phyloP scores from a whole-genome alignment of 352 stramenopile species.

The Phytophthora tentaculata region DNA sequence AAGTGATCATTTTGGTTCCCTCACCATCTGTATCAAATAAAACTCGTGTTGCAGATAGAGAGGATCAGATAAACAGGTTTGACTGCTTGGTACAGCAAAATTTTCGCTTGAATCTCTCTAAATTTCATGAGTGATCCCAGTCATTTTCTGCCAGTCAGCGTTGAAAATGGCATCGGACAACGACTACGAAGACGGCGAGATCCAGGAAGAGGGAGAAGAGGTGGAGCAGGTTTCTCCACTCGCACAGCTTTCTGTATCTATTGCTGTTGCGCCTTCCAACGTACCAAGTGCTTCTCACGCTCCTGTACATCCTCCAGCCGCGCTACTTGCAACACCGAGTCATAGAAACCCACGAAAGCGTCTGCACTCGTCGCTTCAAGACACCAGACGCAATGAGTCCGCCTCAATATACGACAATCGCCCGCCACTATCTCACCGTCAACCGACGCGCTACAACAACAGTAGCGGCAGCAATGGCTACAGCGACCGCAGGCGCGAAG shows the following conservation, averaged over 20 bases:
- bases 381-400: background rate
- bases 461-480: conserved; percentile 11
- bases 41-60: too few relatives aligned
- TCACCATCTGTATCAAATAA: too few relatives aligned
- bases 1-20: too few relatives aligned
- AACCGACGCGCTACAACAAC: conserved; percentile 21
- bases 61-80: too few relatives aligned
- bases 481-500: conserved; percentile 22
- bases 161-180: conserved; percentile 38
- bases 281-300: background rate
- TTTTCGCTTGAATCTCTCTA: too few relatives aligned
- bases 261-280: background rate
- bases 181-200: conserved; percentile 79
- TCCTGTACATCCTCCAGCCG: conserved; percentile 10
- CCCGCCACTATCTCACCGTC: conserved; percentile 24
- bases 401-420: conserved; percentile 24
- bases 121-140: too few relatives aligned
- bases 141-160: conserved; percentile 12
- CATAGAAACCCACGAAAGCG: conserved; percentile 27
- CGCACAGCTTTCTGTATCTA: background rate
- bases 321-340: conserved; percentile 14
- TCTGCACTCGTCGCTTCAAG: conserved; percentile 19
- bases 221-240: conserved; percentile 13
- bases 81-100: too few relatives aligned
- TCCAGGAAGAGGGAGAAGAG: conserved; percentile 73